Percentiles rank a stretch among this genome's conserved stretches.
Conservation (phyloP, 768 basidiomycete genomes). For the Kwoniella heveanensis region DNA sequence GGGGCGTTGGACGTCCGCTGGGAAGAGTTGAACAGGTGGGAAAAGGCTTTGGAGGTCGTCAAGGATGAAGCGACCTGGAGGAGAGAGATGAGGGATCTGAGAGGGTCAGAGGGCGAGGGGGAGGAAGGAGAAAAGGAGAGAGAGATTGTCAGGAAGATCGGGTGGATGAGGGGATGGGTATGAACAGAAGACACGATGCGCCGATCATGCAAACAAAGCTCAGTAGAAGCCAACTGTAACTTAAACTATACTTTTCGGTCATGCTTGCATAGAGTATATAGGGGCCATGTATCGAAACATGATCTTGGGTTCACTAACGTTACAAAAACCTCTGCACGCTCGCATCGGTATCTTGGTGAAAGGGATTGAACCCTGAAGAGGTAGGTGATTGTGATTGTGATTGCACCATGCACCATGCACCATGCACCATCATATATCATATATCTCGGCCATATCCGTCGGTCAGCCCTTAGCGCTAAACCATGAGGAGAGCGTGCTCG, state of each 20-base stretch:
- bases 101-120: conserved; percentile 10
- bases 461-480: too few species aligned
- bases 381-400: too few species aligned
- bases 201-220: too few species aligned
- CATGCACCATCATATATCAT: neutral
- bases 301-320: neutral
- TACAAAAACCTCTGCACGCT: neutral
- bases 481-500: too few species aligned
- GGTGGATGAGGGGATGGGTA: conserved; percentile 38
- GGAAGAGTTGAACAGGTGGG: conserved; percentile 78
- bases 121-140: conserved; percentile 14
- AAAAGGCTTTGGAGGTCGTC: conserved; percentile 64
- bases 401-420: too few species aligned
- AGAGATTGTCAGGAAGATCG: conserved; percentile 24
- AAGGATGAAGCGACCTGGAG: conserved; percentile 59
- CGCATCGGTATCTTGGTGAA: neutral
- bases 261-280: too few species aligned
- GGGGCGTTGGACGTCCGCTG: conserved; percentile 86
- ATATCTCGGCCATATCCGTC: conserved; percentile 17
- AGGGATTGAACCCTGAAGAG: too few species aligned
- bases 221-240: neutral
- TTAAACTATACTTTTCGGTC: too few species aligned
- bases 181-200: too few species aligned
- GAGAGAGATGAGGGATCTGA: conserved; percentile 26
- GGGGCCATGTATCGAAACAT: neutral